Evolutionary conservation across 2,329 filamentous ascomycete species (phyloP), one percentile per base, ranked within the genome.

Genomic region (Ascochyta lentis): DNA sequence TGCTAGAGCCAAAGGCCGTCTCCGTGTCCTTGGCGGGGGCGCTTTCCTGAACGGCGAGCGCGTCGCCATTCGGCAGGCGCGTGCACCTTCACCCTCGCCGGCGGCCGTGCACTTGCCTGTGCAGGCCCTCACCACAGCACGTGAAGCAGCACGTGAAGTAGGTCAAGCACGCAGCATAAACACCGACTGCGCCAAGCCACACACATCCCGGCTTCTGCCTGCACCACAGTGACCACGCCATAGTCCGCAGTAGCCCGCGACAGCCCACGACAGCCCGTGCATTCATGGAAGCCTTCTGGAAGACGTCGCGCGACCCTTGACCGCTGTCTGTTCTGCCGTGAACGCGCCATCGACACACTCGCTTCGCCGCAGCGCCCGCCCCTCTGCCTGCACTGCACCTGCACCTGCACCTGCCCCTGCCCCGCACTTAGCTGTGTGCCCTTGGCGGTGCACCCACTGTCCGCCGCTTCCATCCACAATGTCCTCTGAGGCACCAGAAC

Each of bases 91-190:
- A 35, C 39, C 31, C 27, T 41, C 40, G 16, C 26, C 49, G 29
- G 27, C 40, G 41, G 39, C 16, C 27, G 34, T 31, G 15, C 37
- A 54, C 10, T 27, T 31, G 35, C 43, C 16, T 35, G 34, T 24
- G 15, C 37, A 48, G 10, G 16, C 47, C 35, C 31, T 41, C 39
- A 37, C 54, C 19, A 29, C 50, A 57, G 54, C 55, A 51, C 62
- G 39, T 68, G 68, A 72, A 71, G 72, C 50, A 57, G 54, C 55
- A 51, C 62, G 39, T 68, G 68, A 72, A 71, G 72, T 68, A 58
- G 61, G 37, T 35, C 8, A 29, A 6, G 29, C 29, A 31, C 29
- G 29, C 12, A 40, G 37, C 53, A 50, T 33, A 50, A 22, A 49
- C 52, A 46, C 24, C 35, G 44, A 42, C 31, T 39, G 16, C 38